Evolutionary conservation across 1,139 yeast species (phyloP).

Genomic region (Saccharomyces hybrid): DNA sequence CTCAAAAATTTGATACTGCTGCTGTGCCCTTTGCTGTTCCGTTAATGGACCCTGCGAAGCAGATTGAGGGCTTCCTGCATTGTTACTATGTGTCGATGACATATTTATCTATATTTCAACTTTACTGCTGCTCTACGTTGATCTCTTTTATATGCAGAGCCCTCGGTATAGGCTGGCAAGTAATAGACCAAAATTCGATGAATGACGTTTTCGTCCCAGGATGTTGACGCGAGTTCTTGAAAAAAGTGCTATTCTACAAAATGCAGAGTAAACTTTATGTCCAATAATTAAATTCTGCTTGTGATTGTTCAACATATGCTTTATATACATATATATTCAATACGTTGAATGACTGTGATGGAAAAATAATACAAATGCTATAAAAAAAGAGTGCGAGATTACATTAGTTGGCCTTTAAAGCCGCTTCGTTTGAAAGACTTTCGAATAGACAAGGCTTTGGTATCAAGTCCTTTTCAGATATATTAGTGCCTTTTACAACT

Average conservation of each 20-base stretch:
- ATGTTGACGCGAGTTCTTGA: not conserved
- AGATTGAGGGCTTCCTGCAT: constrained; percentile 1
- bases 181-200: too few relatives aligned
- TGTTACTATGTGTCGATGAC: not conserved
- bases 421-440: constrained; percentile 35
- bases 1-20: constrained; percentile 27
- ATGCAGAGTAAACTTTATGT: not conserved
- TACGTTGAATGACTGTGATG: not conserved
- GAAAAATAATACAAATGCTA: not conserved
- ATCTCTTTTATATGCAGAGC: not conserved
- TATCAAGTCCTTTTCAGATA: constrained; percentile 39
- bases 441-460: constrained; percentile 58
- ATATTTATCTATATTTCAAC: not conserved
- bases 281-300: not conserved
- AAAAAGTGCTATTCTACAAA: not conserved
- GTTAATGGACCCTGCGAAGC: constrained; percentile 10
- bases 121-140: not conserved
- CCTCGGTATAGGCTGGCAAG: too few relatives aligned
- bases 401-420: constrained; percentile 12
- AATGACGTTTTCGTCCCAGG: not conserved
- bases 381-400: not conserved
- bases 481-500: constrained; percentile 54
- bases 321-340: not conserved
- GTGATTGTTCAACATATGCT: not conserved
- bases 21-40: constrained; percentile 23